Base-by-base conservation (phyloP, 768 basidiomycete species). In the Chalciporus sphaerocephalus region DNA sequence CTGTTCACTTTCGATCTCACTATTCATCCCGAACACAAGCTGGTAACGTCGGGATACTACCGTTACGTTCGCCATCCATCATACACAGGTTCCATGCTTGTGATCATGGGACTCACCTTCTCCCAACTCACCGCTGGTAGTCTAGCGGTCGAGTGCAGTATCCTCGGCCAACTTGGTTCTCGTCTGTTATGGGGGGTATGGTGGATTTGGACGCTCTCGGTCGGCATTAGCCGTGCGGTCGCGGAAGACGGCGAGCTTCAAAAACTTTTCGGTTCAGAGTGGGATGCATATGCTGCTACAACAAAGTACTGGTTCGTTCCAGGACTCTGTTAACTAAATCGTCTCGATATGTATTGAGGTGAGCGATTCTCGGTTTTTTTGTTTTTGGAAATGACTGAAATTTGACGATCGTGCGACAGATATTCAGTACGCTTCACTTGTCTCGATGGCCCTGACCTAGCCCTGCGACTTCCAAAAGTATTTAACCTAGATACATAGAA, bases 1-100 rank as follows among this genome's bases (percentile, higher is more conserved):
- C 61, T 79, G 44, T 81, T 81, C 66, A 80, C 79, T 0, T 81
- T 80, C 57, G 78, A 80, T 54, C 69, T 81, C 38, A 78, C 78
- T 37, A 59, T 81, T 33, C 75, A 74, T 44, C 76, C 77, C 2
- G 59, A 65, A 24, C 80, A 81, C 62, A 69, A 60, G 38, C 69
- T 80, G 36, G 63, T 80, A 50, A 79, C 76, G 3, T 57, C 60
- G n/a, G 71, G 76, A 16, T 74, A 69, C 47, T 80, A 80, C 56
- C 46, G 60, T 6, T 72, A 73, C 46, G 79, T 79, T 42, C 74
- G 79, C 6, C 79, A 80, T 59, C 79, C 79, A 15, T 70, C 76
- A 0, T 79, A 79, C 57, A 73, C 75, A 0, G 78, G 78, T n/a
- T 74, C 76, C 1, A 53, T 80, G 46, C 60, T 75, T 17, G 69